Evolutionary conservation across 2,329 filamentous ascomycete genomes (phyloP).

Genomic region (Cordyceps cicadae): DNA sequence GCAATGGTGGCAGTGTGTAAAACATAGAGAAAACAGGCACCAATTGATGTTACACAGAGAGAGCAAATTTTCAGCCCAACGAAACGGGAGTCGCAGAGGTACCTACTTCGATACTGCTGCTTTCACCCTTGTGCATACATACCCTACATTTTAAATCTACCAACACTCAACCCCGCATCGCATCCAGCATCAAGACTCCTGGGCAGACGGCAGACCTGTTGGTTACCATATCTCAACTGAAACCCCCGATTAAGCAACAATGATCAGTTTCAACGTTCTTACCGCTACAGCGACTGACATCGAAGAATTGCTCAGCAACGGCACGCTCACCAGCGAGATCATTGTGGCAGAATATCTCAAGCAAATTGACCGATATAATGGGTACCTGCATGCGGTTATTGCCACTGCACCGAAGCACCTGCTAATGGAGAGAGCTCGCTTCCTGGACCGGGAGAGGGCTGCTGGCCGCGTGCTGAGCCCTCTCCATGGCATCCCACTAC

Average conservation of each 20-base stretch:
- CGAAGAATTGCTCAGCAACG: not conserved
- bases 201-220: not conserved
- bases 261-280: not conserved
- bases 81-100: no score
- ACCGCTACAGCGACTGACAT: not conserved
- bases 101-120: no score
- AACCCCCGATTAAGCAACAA: not conserved
- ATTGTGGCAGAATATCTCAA: not conserved
- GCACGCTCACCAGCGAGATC: not conserved
- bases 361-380: not conserved
- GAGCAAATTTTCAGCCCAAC: no score
- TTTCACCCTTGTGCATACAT: no score
- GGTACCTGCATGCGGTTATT: not conserved
- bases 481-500: not conserved
- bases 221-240: not conserved
- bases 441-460: not conserved
- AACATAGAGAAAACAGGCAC: no score
- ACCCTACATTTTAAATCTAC: no score
- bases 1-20: no score
- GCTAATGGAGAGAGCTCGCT: not conserved
- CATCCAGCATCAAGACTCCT: no score
- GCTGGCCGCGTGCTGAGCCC: not conserved
- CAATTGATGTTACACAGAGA: no score
- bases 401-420: not conserved
- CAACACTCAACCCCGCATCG: no score